Base-by-base conservation (phyloP, 352 stramenopile species). In the Plasmopara viticola region DNA sequence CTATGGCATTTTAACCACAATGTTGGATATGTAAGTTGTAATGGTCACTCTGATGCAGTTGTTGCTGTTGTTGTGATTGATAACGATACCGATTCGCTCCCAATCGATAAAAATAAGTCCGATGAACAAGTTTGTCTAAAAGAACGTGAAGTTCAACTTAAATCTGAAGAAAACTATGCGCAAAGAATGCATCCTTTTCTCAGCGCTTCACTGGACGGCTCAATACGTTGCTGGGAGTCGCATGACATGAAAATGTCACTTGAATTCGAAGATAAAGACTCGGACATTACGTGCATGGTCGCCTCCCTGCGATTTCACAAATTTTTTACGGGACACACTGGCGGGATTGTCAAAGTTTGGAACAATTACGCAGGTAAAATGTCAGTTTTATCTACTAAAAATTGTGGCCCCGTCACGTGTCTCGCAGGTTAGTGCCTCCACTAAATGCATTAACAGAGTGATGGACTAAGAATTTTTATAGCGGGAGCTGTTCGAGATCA, bases 181-280 rank as follows among this genome's bases (percentile, higher is more conserved):
- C 31, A 25, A 14, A 58, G 53, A 5, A 66, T 58, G 0, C 68
- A 48, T 20, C 70, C 68, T 6, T 84, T 88, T 50, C 77, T 88
- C 44, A 87, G 74, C 48, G 72, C 72, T 30, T 87, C 78, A 15
- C 49, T 86, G 15, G 80, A 91, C 44, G 80, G 75, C 15, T 76
- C 75, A n/a, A 66, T 91, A 15, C 71, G 80, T 0, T 91, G 80
- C 51, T 91, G 80, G 80, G 78, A 87, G 34, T 67, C 72, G 37
- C 84, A 84, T 51, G 74, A 86, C 28, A 78, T 85, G 61, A 78
- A 82, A 31, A 52, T 64, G 3, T 62, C 74, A 5, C 87, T 75
- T 44, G 62, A 70, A 14, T 91, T 89, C 54, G 72, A 87, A 50
- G 80, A 89, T 53, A 66, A 64, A n/a, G 44, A 70, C 4, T 76